Evolutionary conservation across 1,284 basidiomycete genomes (phyloP), one percentile per base, ranked within the genome.

Genomic region (Neolentinus lepideus): DNA sequence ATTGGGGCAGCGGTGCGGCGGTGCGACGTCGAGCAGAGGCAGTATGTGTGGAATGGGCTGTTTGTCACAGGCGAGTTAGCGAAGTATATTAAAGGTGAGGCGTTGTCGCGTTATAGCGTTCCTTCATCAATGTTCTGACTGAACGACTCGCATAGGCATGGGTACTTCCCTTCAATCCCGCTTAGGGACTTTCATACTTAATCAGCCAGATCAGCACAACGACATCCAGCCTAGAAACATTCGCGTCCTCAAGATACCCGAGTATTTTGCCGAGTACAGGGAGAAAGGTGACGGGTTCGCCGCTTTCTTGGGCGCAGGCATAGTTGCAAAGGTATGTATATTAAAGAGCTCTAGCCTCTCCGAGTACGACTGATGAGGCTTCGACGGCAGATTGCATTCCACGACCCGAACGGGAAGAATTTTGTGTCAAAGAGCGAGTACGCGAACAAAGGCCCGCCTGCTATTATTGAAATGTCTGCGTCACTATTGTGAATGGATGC

Each of bases 221-320:
- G 88, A 90, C 19, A 71, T 88, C 9, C 92, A 94, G 64, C 79
- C 91, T 1, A 79, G 82, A 9, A 71, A 74, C 45, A 83, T 88
- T 16, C 78, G 84, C 19, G 75, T 88, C 11, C 68, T 94, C 53
- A 80, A 74, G 47, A 82, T 95, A n/a, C 94, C 94, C 12, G 93
- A 96, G 25, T 96, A 96, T 70, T 96, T 94, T 69, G 87, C 89
- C 9, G 92, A 96, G 67, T 97, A 90, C 67, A 82, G 91, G 59
- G 90, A 94, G 52, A 85, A 84, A 46, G 89, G 91, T 0, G 88
- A 90, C 50, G 88, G 90, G 1, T 74, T 90, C 22, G 89, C 92
- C 1, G 87, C 88, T 8, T 97, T 94, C 75, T 72, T 96, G 51
- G 94, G 94, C 1, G 81, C 84, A n/a, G 88, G 85, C 59, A 91